Percentiles rank a stretch among this genome's conserved stretches.
These are phyloP conservation scores for Puccinia polysora DNA, from an alignment of 1,284 basidiomycete genomes.

Conservation along the genomic window DNA sequence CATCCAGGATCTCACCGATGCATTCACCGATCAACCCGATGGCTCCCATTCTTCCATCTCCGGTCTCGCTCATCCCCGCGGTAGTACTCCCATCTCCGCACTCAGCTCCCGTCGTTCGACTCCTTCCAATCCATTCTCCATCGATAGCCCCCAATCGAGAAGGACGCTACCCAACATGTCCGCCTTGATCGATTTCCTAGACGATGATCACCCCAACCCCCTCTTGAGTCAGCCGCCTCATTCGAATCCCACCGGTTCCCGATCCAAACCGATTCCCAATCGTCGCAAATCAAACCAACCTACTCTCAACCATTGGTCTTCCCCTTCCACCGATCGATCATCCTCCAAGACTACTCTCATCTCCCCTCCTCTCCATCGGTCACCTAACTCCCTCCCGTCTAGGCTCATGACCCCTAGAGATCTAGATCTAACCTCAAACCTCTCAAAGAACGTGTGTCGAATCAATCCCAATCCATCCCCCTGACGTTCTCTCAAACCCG, in stretches of 20 bases:
- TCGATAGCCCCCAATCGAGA: slow-evolving; percentile 23
- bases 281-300: slow-evolving; percentile 2
- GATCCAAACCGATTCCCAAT: too few relatives aligned
- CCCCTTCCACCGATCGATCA: slow-evolving; percentile 8
- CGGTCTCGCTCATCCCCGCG: slow-evolving; percentile 41
- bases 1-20: slow-evolving; percentile 41
- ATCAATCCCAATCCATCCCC: background rate
- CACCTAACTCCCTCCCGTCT: background rate
- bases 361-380: background rate
- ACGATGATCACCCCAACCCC: slow-evolving; percentile 26
- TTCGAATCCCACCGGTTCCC: too few relatives aligned
- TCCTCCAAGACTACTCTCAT: too few relatives aligned
- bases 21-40: slow-evolving; percentile 24
- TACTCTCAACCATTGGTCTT: slow-evolving; percentile 1
- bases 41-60: slow-evolving; percentile 29
- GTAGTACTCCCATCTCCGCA: slow-evolving; percentile 35
- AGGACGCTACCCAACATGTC: slow-evolving; percentile 33
- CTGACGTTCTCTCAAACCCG: too few relatives aligned
- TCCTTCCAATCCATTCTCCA: slow-evolving; percentile 14
- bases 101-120: slow-evolving; percentile 39
- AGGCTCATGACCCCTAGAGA: background rate
- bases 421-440: background rate
- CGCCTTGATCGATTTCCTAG: slow-evolving; percentile 31
- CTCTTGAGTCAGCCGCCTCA: slow-evolving; percentile 15
- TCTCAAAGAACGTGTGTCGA: background rate